A percentile compares a stretch with the other conserved stretches of the same genome.
Evolutionary conservation across 345 rosid genomes (phyloP).

Genomic region (Limnanthes douglasii): DNA sequence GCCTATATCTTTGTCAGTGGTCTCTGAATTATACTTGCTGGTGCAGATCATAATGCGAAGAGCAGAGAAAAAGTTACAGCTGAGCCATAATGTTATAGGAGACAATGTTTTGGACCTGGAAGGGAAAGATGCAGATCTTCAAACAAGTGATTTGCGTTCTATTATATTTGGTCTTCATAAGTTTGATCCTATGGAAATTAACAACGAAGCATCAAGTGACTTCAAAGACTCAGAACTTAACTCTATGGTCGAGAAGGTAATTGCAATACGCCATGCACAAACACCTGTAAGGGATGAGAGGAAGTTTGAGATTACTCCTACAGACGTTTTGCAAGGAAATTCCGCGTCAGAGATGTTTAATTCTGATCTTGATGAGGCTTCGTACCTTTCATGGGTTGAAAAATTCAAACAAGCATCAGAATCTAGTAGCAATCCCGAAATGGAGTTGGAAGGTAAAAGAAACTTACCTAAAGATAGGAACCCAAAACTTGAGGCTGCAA

Average conservation of each 20-base stretch:
- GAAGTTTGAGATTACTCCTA: slow-evolving; percentile 35
- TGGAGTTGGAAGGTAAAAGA: slow-evolving; percentile 29
- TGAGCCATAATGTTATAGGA: slow-evolving; percentile 59
- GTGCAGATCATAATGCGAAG: slow-evolving; percentile 65
- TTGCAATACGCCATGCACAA: slow-evolving; percentile 36
- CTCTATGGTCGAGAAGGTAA: slow-evolving; percentile 46
- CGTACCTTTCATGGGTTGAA: slow-evolving; percentile 78
- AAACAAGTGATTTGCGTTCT: slow-evolving; percentile 40
- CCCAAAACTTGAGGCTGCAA: slow-evolving; percentile 40
- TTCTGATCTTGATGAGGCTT: slow-evolving; percentile 69
- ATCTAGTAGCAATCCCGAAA: slow-evolving; percentile 17
- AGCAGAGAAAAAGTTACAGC: slow-evolving; percentile 72
- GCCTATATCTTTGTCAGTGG: background rate
- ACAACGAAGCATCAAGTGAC: slow-evolving; percentile 26
- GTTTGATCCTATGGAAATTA: slow-evolving; percentile 38
- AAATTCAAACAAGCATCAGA: slow-evolving; percentile 40
- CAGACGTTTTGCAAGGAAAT: slow-evolving; percentile 14
- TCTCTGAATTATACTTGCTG: slow-evolving; percentile 4
- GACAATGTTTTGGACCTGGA: slow-evolving; percentile 24
- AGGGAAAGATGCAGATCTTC: slow-evolving; percentile 36
- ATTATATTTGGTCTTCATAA: slow-evolving; percentile 57
- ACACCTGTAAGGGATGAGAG: slow-evolving; percentile 21
- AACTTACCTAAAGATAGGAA: slow-evolving; percentile 26
- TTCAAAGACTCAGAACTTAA: slow-evolving; percentile 34
- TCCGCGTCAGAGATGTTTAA: slow-evolving; percentile 19